These are phyloP conservation scores for Xerocomus spinulosus DNA, from an alignment of 768 basidiomycete genomes.

Conservation along the genomic window DNA sequence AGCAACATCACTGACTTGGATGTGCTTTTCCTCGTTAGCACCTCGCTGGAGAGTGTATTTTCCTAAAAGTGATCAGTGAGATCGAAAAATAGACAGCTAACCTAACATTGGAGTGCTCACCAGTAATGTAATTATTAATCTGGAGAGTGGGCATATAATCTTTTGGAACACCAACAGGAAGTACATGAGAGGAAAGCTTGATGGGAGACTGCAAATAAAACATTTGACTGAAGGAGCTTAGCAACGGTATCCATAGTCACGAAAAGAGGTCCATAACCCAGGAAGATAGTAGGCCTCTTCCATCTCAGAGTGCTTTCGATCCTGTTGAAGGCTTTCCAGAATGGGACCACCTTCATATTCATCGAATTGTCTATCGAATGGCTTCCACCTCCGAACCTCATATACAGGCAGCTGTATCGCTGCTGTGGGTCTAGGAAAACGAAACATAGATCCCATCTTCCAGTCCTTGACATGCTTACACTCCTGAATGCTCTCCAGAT, in stretches of 20 bases:
- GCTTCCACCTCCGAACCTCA: not conserved
- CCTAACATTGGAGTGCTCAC: not conserved
- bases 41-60: not conserved
- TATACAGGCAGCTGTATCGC: conserved; percentile 1
- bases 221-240: conserved; percentile 5
- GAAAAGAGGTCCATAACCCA: conserved; percentile 2
- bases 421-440: not conserved
- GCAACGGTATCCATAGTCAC: conserved; percentile 6
- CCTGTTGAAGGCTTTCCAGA: conserved; percentile 1
- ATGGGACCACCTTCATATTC: not conserved
- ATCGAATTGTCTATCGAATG: not conserved
- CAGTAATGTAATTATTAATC: not conserved
- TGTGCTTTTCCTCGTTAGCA: not conserved
- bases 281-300: not conserved
- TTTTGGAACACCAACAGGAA: not conserved
- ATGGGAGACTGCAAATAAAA: conserved; percentile 4
- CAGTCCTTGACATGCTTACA: too few relatives aligned
- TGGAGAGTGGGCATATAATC: not conserved
- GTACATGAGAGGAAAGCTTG: not conserved
- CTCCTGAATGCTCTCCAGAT: too few relatives aligned
- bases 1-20: not conserved
- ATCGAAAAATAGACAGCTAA: not conserved
- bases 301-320: conserved; percentile 1
- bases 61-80: not conserved
- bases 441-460: not conserved